Evolutionary conservation across 2,329 filamentous ascomycete genomes (phyloP).

Genomic region (Colletotrichum tropicale): DNA sequence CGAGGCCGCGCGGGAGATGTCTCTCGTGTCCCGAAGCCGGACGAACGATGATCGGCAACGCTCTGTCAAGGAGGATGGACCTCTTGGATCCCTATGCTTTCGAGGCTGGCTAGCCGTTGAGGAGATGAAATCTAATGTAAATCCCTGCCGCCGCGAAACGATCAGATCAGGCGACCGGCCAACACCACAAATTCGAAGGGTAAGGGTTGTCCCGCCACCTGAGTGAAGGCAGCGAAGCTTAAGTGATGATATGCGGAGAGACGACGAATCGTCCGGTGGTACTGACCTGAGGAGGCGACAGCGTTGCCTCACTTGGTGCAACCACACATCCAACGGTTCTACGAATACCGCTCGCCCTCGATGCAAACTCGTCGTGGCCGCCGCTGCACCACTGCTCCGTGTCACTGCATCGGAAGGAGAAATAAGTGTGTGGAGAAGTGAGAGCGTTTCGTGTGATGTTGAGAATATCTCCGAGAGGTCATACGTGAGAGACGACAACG

Average conservation of each 20-base stretch:
- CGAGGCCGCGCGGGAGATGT: neutral
- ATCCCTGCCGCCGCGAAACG: neutral
- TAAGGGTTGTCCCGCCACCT: neutral
- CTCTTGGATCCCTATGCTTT: neutral
- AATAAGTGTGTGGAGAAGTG: constrained; percentile 4
- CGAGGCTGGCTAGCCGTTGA: neutral
- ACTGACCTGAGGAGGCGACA: constrained; percentile 16
- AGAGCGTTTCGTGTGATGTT: neutral
- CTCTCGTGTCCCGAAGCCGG: neutral
- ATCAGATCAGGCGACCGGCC: neutral
- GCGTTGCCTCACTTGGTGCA: constrained; percentile 13
- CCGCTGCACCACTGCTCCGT: constrained; percentile 14
- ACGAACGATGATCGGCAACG: neutral
- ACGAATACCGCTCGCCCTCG: constrained; percentile 15
- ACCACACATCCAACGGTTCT: constrained; percentile 5
- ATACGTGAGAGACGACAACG: neutral
- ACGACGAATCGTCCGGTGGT: neutral
- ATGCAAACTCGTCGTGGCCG: constrained; percentile 20
- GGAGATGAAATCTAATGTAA: neutral
- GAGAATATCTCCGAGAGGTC: constrained; percentile 11
- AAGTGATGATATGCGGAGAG: neutral
- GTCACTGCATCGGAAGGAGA: constrained; percentile 13
- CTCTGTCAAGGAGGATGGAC: neutral
- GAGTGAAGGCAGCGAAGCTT: neutral
- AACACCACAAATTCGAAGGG: neutral